Evolutionary conservation across 164 flowering plant species (phyloP), one percentile per base, ranked within the genome.

Genomic region (Hamamelis virginiana): DNA sequence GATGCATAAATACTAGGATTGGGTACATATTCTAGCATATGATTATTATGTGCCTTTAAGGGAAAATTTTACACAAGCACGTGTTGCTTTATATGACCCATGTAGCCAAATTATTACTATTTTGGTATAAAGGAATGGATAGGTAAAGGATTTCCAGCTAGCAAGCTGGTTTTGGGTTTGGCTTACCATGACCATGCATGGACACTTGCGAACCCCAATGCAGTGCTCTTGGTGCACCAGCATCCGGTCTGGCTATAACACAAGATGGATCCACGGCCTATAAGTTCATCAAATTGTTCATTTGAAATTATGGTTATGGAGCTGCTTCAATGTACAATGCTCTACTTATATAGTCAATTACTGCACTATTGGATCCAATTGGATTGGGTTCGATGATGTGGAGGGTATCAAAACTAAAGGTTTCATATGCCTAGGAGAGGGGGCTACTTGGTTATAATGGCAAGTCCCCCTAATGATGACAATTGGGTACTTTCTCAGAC

Each of bases 291-390:
- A 68, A 46, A 25, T 71, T 13, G 5, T 57, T 27, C 33, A 63
- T 75, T 48, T 61, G 6, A 13, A 23, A 59, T 4, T 50, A 57
- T 64, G 68, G 69, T 8, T 50, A 57, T 64, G 70, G 68, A 16
- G 72, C 59, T 23, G 51, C 3, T 10, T 16, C 63, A 1, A 33
- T 65, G 23, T 80, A 77, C 45, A 80, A 75, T 71, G 48, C 65
- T n/a, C n/a, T 12, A 72, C 76, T n/a, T 77, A 77, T 65, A 77
- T 72, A 0, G 78, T 64, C 47, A 75, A 77, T 33, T 74, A 41
- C n/a, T 77, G 62, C 74, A 47, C 48, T 1, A 22, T 43, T 58
- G 74, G 67, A 26, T 58, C 76, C 11, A 46, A 1, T 27, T 80
- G 78, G 80, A 67, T 77, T 5, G 67, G 65, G 53, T 76, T 47